Evolutionary conservation across 768 basidiomycete genomes (phyloP).

Genomic region (Nidularia pulvinata): DNA sequence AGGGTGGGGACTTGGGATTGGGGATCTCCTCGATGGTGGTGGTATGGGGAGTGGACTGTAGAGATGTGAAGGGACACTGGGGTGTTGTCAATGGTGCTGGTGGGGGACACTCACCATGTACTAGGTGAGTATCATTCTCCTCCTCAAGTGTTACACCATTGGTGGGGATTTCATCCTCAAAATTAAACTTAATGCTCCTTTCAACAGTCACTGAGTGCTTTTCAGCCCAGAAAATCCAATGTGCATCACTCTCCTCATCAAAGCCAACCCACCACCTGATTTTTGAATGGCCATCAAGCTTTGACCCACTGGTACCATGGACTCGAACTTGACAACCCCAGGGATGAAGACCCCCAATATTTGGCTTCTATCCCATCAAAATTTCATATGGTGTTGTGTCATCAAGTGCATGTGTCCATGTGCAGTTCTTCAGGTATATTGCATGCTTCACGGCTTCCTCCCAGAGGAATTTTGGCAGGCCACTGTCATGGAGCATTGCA

Average conservation of each 20-base stretch:
- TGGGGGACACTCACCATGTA: too few relatives aligned
- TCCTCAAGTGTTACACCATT: not conserved
- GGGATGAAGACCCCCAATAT: conserved; percentile 14
- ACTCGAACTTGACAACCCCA: conserved; percentile 19
- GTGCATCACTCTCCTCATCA: conserved; percentile 8
- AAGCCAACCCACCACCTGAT: conserved; percentile 12
- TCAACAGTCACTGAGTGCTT: not conserved
- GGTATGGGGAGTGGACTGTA: too few relatives aligned
- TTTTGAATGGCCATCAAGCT: conserved; percentile 3
- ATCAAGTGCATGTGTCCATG: conserved; percentile 17
- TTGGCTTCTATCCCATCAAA: conserved; percentile 15
- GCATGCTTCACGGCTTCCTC: conserved; percentile 13
- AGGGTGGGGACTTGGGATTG: not conserved
- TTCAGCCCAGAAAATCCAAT: conserved; percentile 18
- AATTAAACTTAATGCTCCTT: too few relatives aligned
- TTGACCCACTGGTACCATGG: conserved; percentile 4
- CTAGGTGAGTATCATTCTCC: not conserved
- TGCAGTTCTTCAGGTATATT: conserved; percentile 22
- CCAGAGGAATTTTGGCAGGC: conserved; percentile 19
- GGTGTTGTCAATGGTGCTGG: not conserved
- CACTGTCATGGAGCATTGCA: conserved; percentile 12
- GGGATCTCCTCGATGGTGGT: not conserved
- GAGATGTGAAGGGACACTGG: not conserved
- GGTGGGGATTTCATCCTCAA: not conserved
- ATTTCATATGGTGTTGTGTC: conserved; percentile 19